Evolutionary conservation across 1,139 yeast species (phyloP), one percentile per base, ranked within the genome.

Genomic region (Pichia sp.): DNA sequence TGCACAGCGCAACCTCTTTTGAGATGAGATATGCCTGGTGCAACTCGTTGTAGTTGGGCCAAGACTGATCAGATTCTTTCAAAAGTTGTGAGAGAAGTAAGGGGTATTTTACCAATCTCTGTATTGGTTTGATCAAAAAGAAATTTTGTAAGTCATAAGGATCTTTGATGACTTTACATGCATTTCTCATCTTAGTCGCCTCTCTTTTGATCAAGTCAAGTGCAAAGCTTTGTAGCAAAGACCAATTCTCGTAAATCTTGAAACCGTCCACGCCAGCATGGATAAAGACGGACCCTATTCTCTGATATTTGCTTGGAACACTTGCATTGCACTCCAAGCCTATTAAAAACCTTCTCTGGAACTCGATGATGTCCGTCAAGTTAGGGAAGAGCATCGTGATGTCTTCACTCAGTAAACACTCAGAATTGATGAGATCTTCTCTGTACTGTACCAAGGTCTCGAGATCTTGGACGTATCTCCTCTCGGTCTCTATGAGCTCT

Each of bases 101-200:
- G 2, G 99, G 99, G 67, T 93, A 93, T 68, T 91, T 89, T 74
- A 97, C 89, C 30, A 93, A 76, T 60, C 99, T 79, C 72, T 93
- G 99, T 41, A 93, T 89, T 0, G 99, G 99, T 67, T 93, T 93
- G 61, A 93, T 80, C 47, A 95, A 76, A 67, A 87, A 87, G 67
- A 88, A 87, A 50, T 95, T 85, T 64, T 89, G 98, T 50, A 93
- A 74, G 68, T 93, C 99, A 66, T 90, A 85, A 39, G 89, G 87
- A 26, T 95, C 95, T 58, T 85, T 95, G 53, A 93, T 80, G 44
- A 90, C 70, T 47, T 76, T 70, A 3, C 86, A 75, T 23, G 85
- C 75, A 55, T 79, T 79, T 52, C 69, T 72, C 54, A 87, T 72
- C 61, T 78, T 82, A 41, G 73, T 64, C 36, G 83, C 77, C 61